phyloP scores from a whole-genome alignment of 441 rosid species.

The Theobroma grandiflorum region DNA sequence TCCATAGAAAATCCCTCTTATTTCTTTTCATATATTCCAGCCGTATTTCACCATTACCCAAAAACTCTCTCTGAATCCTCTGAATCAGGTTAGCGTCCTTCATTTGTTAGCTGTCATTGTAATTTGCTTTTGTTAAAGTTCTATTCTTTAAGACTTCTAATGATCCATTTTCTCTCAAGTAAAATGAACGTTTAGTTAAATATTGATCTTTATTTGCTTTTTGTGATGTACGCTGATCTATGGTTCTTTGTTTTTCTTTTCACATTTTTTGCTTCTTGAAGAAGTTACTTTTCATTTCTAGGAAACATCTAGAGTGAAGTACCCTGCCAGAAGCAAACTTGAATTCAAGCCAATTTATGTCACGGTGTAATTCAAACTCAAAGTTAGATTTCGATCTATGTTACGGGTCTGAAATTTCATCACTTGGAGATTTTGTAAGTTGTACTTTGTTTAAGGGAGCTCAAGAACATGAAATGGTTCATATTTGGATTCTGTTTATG shows the following conservation, averaged over 20 bases:
- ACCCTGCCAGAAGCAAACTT: background rate
- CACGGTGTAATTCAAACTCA: background rate
- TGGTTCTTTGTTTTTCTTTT: background rate
- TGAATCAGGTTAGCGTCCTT: conserved; percentile 55
- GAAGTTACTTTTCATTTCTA: conserved; percentile 24
- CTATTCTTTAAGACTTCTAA: conserved; percentile 14
- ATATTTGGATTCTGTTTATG: conserved; percentile 16
- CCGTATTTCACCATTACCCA: no score
- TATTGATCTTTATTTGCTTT: background rate
- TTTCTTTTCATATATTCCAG: no score
- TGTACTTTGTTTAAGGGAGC: conserved; percentile 16
- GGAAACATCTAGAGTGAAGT: conserved; percentile 17
- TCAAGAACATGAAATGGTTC: conserved; percentile 26
- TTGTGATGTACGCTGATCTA: conserved; percentile 34
- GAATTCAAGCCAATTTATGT: background rate
- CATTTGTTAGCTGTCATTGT: conserved; percentile 26
- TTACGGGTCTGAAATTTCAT: conserved; percentile 31
- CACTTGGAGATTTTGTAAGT: conserved; percentile 25
- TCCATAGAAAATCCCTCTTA: no score
- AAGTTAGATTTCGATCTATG: conserved; percentile 4
- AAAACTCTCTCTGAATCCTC: conserved; percentile 47
- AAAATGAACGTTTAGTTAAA: no score
- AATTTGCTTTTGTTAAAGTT: conserved; percentile 16
- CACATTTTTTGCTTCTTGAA: background rate
- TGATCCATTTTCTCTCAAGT: no score